Conservation (phyloP, 2,329 filamentous ascomycete species). For the Cladosporium austrohemisphaericum region DNA sequence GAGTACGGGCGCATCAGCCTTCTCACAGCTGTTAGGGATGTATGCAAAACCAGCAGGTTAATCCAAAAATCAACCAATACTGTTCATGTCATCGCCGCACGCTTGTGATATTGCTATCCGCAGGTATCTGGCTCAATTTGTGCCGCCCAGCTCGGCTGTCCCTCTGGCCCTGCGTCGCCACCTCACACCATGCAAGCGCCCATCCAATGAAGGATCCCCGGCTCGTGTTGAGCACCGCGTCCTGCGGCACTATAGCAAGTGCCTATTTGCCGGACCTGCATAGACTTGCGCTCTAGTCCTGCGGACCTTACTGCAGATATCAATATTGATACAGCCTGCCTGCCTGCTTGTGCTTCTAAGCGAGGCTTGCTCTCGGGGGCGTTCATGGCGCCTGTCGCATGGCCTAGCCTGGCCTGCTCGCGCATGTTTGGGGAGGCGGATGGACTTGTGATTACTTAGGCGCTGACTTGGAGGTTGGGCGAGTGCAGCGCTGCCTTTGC, state of each 20-base stretch:
- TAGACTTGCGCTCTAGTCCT: slow-evolving; percentile 4
- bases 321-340: slow-evolving; percentile 7
- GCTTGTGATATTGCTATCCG: too few species aligned
- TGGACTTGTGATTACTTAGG: not conserved
- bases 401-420: not conserved
- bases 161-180: slow-evolving; percentile 7
- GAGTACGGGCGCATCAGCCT: too few species aligned
- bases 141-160: too few species aligned
- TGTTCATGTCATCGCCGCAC: too few species aligned
- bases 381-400: not conserved
- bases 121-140: too few species aligned
- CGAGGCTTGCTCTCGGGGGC: not conserved
- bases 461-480: too few species aligned
- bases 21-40: too few species aligned
- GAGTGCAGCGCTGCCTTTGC: too few species aligned
- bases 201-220: not conserved
- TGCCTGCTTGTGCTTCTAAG: not conserved
- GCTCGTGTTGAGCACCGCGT: not conserved
- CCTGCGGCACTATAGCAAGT: slow-evolving; percentile 1
- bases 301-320: not conserved
- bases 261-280: slow-evolving; percentile 5
- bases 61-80: too few species aligned
- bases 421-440: not conserved
- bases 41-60: too few species aligned
- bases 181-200: not conserved